Conservation (phyloP, 2,329 filamentous ascomycete species). For the Ciborinia camelliae region DNA sequence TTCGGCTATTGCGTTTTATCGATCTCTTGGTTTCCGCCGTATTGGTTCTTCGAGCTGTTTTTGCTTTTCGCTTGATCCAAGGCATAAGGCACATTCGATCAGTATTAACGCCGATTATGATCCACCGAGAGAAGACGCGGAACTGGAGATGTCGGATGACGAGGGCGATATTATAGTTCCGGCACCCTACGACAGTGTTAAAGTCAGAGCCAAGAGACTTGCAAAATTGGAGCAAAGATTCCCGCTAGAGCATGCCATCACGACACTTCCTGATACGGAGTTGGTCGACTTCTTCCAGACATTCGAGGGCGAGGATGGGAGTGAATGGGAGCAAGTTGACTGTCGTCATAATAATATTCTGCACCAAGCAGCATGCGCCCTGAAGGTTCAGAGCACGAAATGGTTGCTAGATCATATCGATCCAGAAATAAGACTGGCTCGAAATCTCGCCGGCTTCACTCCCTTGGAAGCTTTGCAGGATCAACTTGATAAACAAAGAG, state of each 20-base stretch:
- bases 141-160: neutral
- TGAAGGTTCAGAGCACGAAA: constrained; percentile 20
- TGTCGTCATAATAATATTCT: constrained; percentile 23
- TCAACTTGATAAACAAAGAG: constrained; percentile 35
- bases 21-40: constrained; percentile 36
- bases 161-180: too few relatives aligned
- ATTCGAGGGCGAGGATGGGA: neutral
- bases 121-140: constrained; percentile 9
- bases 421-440: constrained; percentile 24
- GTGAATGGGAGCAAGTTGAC: constrained; percentile 22
- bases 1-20: neutral
- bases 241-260: neutral
- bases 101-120: constrained; percentile 28
- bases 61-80: constrained; percentile 30
- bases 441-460: constrained; percentile 37
- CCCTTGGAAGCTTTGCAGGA: constrained; percentile 37
- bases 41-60: constrained; percentile 38
- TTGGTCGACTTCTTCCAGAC: constrained; percentile 13
- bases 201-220: too few relatives aligned
- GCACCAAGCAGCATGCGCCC: constrained; percentile 21
- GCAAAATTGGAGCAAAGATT: too few relatives aligned
- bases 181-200: too few relatives aligned
- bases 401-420: constrained; percentile 37
- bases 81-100: constrained; percentile 31
- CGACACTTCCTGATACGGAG: neutral